phyloP scores from a whole-genome alignment of 179 eudicot genomes.

The Gypsophila paniculata region DNA sequence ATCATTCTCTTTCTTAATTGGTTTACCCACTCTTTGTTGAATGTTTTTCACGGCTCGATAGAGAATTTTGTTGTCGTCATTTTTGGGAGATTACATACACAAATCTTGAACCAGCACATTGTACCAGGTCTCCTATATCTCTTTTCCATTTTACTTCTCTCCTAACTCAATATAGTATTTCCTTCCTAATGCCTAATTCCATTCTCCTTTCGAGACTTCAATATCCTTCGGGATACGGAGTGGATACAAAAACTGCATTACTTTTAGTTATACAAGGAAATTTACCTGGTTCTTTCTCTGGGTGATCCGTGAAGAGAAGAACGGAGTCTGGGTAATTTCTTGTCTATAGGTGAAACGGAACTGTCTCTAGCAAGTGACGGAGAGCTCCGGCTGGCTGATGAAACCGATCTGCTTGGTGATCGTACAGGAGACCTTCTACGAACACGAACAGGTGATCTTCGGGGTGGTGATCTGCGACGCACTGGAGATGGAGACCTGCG shows the following conservation, averaged over 20 bases:
- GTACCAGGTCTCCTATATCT: no score
- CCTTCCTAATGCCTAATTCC: no score
- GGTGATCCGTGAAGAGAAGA: constrained; percentile 36
- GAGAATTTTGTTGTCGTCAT: no score
- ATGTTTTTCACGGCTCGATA: no score
- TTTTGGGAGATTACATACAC: no score
- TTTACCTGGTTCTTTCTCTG: constrained; percentile 52
- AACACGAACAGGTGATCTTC: constrained; percentile 34
- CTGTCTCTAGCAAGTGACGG: constrained; percentile 41
- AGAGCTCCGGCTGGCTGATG: constrained; percentile 46
- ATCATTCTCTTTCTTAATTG: no score
- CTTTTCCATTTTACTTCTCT: no score
- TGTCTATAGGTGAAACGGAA: constrained; percentile 41
- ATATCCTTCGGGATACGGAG: background rate
- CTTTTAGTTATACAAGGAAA: background rate
- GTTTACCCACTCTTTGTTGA: no score
- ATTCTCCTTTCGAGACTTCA: background rate
- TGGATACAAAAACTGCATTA: background rate
- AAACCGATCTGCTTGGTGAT: constrained; percentile 38
- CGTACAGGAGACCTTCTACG: constrained; percentile 47
- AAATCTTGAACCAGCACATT: no score
- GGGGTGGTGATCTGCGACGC: constrained; percentile 28
- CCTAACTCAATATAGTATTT: no score
- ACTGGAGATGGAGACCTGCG: constrained; percentile 25
- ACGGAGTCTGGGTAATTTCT: constrained; percentile 27